Base-by-base conservation (phyloP, 2,329 filamentous ascomycete genomes). In the Chaetomiaceae sp. region DNA sequence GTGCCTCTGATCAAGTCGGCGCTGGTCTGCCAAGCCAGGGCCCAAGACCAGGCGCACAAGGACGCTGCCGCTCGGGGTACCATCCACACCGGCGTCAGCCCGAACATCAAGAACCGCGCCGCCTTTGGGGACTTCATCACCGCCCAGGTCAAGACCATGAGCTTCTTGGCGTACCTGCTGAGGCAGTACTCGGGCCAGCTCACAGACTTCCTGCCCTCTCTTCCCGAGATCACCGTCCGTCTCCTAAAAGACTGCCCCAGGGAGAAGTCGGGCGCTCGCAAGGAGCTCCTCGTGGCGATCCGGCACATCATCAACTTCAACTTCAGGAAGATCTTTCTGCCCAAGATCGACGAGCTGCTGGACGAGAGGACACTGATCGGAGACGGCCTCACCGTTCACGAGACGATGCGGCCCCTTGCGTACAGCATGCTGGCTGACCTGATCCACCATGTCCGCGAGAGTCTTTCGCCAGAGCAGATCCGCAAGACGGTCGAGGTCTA, bases 221-320 rank as follows among this genome's bases (percentile, higher is more conserved):
- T 99, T 15, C 94, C 94, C 0, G 85, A 88, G 31, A 92, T 97
- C 34, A 89, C 97, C 3, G 89, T 99, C 6, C 83, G 94, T 6
- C 74, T 99, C 42, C 76, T 99, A 42, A 89, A 95, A 65, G 94
- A 99, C 66, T 97, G 94, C 55, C 94, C 94, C 0, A 80, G 92
- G 46, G 94, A 97, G 71, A 96, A 96, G 66, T 96, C 92, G 0
- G 87, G 88, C 3, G 89, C 92, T 1, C 82, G 95, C 17, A 99
- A 99, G 68, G 94, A 99, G 70, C 77, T 99, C 19, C 75, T 99
- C 39, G 94, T 99, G 48, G 95, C 94, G 0, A 96, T 99, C 54
- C 83, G 95, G 20, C 95, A 99, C 66, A 96, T 99, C 63, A 96
- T 99, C 70, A 99, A 97, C 72, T 97, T 97, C 73, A 97, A 97